Evolutionary conservation across 208 protist species (phyloP).

Genomic region (Porcisia hertigi): DNA sequence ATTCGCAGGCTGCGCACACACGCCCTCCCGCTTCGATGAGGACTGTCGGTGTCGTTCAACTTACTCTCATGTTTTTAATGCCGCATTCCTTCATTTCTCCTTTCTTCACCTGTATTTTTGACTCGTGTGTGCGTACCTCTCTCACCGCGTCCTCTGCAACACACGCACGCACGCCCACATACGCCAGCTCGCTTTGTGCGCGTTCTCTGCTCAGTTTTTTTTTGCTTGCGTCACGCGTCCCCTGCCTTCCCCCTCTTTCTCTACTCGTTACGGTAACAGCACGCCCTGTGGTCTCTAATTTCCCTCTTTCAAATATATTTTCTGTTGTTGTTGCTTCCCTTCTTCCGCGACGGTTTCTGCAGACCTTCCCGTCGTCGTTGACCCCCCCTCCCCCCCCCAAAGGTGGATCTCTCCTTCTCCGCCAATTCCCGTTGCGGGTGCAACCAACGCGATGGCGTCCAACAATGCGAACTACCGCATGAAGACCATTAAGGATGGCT

Average conservation of each 20-base stretch:
- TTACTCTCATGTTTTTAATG: no score
- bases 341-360: not conserved
- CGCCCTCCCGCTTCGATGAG: no score
- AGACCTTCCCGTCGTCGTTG: not conserved
- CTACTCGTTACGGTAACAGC: no score
- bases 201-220: constrained; percentile 18
- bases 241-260: constrained; percentile 5
- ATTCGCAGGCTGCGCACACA: no score
- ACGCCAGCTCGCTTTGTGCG: constrained; percentile 1
- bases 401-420: constrained; percentile 1
- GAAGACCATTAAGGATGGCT: constrained; percentile 86
- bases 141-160: not conserved
- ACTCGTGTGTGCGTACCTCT: not conserved
- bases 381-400: not conserved
- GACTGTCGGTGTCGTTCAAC: no score
- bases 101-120: not conserved
- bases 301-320: constrained; percentile 15
- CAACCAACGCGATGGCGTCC: constrained; percentile 19
- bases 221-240: not conserved
- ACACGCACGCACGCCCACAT: constrained; percentile 8
- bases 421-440: not conserved
- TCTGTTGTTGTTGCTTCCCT: constrained; percentile 6
- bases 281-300: no score
- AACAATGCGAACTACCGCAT: constrained; percentile 57
- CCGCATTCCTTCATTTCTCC: not conserved